phyloP scores from a whole-genome alignment of 2,329 filamentous ascomycete species.

The Fusarium cicatricum region DNA sequence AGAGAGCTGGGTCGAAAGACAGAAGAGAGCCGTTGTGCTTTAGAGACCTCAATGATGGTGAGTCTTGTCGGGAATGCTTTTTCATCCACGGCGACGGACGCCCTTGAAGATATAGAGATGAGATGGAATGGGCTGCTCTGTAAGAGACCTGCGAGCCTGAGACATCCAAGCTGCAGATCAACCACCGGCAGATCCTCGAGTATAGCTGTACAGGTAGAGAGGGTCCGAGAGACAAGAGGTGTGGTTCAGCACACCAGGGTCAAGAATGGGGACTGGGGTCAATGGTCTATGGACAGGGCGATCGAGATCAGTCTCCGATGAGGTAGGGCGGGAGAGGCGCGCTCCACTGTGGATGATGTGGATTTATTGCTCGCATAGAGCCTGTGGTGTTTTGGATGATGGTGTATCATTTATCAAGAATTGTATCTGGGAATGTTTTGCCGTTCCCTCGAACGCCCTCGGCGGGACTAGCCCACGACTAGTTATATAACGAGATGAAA shows the following conservation, averaged over 20 bases:
- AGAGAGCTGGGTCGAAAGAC: conserved; percentile 20
- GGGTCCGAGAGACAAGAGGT: conserved; percentile 48
- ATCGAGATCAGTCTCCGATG: conserved; percentile 41
- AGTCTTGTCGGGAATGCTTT: conserved; percentile 49
- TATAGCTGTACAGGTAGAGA: conserved; percentile 42
- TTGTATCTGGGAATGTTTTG: conserved; percentile 35
- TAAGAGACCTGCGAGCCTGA: conserved; percentile 44
- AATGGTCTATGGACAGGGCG: conserved; percentile 12
- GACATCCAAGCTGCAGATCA: conserved; percentile 50
- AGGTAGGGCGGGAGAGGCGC: conserved; percentile 42
- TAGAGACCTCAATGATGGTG: conserved; percentile 23
- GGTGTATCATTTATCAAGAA: conserved; percentile 32
- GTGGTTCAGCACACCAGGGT: conserved; percentile 35
- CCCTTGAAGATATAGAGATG: conserved; percentile 53
- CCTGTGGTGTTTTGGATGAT: conserved; percentile 28
- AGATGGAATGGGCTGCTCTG: conserved; percentile 49
- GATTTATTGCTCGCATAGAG: conserved; percentile 41
- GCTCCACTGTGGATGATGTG: conserved; percentile 36
- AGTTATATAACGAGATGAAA: conserved; percentile 28
- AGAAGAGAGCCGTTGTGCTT: conserved; percentile 26
- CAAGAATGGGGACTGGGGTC: conserved; percentile 47
- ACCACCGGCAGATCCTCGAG: conserved; percentile 44
- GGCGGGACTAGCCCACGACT: conserved; percentile 25
- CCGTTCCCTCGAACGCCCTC: conserved; percentile 30
- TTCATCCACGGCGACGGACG: conserved; percentile 46